Conservation (phyloP, 352 stramenopile genomes). For the Phytophthora pseudosyringae region DNA sequence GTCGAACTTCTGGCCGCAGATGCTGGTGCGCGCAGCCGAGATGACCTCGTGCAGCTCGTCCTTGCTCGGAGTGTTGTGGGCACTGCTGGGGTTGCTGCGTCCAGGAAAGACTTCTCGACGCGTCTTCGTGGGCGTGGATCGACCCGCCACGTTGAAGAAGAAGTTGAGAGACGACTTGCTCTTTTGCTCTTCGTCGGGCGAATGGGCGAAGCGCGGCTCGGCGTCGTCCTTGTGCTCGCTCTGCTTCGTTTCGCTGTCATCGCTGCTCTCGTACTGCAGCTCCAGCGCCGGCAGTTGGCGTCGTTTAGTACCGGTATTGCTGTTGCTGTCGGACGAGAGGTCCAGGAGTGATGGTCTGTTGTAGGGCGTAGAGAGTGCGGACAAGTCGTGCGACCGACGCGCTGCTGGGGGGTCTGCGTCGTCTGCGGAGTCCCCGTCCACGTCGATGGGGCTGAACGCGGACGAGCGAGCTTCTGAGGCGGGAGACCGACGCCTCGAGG, state of each 20-base stretch:
- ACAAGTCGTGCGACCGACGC: neutral
- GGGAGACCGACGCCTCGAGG: neutral
- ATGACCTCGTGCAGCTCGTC: slow-evolving; percentile 29
- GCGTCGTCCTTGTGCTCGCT: slow-evolving; percentile 21
- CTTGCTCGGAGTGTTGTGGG: neutral
- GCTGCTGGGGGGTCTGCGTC: slow-evolving; percentile 15
- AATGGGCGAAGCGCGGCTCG: neutral
- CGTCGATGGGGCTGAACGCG: slow-evolving; percentile 33
- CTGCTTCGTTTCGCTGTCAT: slow-evolving; percentile 28
- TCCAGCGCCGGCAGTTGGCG: neutral
- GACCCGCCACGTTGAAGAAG: slow-evolving; percentile 30
- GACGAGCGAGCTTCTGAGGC: slow-evolving; percentile 7
- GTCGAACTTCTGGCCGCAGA: slow-evolving; percentile 50
- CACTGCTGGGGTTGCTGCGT: slow-evolving; percentile 13
- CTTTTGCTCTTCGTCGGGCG: neutral
- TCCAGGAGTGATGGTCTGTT: slow-evolving; percentile 32
- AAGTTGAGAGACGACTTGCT: slow-evolving; percentile 29
- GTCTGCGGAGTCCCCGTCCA: slow-evolving; percentile 33
- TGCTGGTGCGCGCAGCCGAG: slow-evolving; percentile 37
- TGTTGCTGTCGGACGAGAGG: neutral
- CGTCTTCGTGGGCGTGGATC: slow-evolving; percentile 4
- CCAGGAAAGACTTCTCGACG: neutral
- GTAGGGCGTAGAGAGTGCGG: neutral
- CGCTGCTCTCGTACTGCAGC: slow-evolving; percentile 22
- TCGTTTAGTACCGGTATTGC: slow-evolving; percentile 7